phyloP scores from a whole-genome alignment of 2,329 filamentous ascomycete species.

The Neofusicoccum umdonicola region DNA sequence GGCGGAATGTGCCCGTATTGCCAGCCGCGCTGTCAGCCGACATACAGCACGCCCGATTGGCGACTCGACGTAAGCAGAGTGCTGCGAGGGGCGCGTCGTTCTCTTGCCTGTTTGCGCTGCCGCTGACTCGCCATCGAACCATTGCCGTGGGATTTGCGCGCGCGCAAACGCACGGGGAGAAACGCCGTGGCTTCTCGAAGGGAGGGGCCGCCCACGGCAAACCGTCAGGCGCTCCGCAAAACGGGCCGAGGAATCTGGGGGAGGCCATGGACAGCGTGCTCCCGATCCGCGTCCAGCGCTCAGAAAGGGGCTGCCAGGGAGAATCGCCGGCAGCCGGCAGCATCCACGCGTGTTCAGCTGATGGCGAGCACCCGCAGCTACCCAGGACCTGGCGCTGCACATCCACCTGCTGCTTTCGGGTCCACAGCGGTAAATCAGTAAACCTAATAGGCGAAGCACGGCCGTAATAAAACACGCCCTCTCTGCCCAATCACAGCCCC shows the following conservation, averaged over 20 bases:
- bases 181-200: neutral
- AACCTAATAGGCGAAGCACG: slow-evolving; percentile 8
- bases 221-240: neutral
- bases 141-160: neutral
- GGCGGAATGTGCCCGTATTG: neutral
- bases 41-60: neutral
- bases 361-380: neutral
- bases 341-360: neutral
- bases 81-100: neutral
- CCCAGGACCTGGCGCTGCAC: neutral
- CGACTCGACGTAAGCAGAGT: neutral
- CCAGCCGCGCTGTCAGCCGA: neutral
- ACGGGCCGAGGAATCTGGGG: slow-evolving; percentile 1
- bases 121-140: slow-evolving; percentile 11
- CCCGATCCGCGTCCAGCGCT: too few relatives aligned
- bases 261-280: neutral
- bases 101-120: neutral
- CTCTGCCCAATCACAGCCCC: neutral
- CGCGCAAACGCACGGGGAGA: neutral
- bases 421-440: neutral
- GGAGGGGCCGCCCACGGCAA: neutral
- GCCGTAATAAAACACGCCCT: neutral
- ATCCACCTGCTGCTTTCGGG: slow-evolving; percentile 1
- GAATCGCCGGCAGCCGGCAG: neutral
- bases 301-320: neutral